Evolutionary conservation across 345 rosid species (phyloP), one percentile per base, ranked within the genome.

Genomic region (Abelmoschus esculentus): DNA sequence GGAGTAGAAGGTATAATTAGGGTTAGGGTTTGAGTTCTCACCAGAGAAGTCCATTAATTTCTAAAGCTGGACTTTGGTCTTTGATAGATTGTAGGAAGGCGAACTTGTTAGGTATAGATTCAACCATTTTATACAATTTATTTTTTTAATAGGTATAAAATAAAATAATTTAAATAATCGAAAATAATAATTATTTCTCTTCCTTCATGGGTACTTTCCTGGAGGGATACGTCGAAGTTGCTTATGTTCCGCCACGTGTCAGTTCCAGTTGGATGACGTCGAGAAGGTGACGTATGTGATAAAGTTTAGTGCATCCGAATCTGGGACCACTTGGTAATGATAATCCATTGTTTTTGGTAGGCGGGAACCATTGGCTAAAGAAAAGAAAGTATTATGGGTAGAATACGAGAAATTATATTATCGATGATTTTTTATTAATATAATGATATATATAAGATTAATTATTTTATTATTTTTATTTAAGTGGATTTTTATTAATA

Each of bases 11-110:
- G 53, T 6, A 18, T 5, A 19, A 64, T 42, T 64, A 64, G 52
- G 68, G 68, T 42, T 64, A 64, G 68, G 69, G 69, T 44, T 65
- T 65, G 69, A 44, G 36, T 1, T 65, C 17, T 65, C 19, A 22
- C 4, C 7, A 3, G 69, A 65, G 22, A 65, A 65, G 69, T 65
- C 36, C 69, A 65, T 65, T 44, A 8, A 54, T 19, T 42, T 9
- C 0, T 19, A 26, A 32, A 44, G 54, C 36, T 22, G 13, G 38
- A 65, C 69, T 65, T 44, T 22, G 69, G 54, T 26, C 54, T 65
- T 46, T 65, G 34, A 18, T 6, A 2, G 55, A 14, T 17, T 63
- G 54, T 14, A 26, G 12, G 55, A 46, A 46, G 55, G 69, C 18
- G 14, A 46, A 44, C 17, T 12, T 7, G 68, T 0, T 22, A 3